Conservation (phyloP, 1,139 yeast genomes). For the Trichomonascaceae sp. region DNA sequence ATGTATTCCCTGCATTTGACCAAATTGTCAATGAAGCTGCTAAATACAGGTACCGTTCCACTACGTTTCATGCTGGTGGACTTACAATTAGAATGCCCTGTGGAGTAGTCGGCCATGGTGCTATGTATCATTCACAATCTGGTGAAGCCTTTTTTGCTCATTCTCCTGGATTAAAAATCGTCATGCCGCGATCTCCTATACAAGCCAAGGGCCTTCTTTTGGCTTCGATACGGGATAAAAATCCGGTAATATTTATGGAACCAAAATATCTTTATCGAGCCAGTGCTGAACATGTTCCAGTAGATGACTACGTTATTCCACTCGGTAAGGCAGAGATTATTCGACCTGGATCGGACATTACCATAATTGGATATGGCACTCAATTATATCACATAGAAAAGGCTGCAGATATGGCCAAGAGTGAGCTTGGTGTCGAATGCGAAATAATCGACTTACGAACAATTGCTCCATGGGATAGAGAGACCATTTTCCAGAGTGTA, state of each 20-base stretch:
- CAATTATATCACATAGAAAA: conserved; percentile 29
- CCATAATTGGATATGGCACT: conserved; percentile 33
- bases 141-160: conserved; percentile 34
- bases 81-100: conserved; percentile 35
- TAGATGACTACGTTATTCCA: conserved; percentile 31
- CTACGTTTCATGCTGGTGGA: conserved; percentile 30
- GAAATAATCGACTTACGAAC: conserved; percentile 34
- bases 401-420: conserved; percentile 31
- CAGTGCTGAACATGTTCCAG: conserved; percentile 32
- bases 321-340: conserved; percentile 32
- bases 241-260: conserved; percentile 36
- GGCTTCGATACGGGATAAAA: conserved; percentile 28
- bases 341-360: conserved; percentile 28
- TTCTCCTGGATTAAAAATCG: conserved; percentile 33
- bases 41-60: conserved; percentile 31
- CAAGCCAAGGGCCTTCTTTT: conserved; percentile 35
- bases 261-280: conserved; percentile 34
- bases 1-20: conserved; percentile 36
- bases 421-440: conserved; percentile 28
- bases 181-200: conserved; percentile 33
- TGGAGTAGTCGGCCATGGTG: conserved; percentile 36
- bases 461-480: conserved; percentile 34
- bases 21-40: conserved; percentile 37
- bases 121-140: conserved; percentile 34
- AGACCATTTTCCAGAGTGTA: conserved; percentile 30